Base-by-base conservation (phyloP, 352 stramenopile species). In the Phytophthora ohioensis region DNA sequence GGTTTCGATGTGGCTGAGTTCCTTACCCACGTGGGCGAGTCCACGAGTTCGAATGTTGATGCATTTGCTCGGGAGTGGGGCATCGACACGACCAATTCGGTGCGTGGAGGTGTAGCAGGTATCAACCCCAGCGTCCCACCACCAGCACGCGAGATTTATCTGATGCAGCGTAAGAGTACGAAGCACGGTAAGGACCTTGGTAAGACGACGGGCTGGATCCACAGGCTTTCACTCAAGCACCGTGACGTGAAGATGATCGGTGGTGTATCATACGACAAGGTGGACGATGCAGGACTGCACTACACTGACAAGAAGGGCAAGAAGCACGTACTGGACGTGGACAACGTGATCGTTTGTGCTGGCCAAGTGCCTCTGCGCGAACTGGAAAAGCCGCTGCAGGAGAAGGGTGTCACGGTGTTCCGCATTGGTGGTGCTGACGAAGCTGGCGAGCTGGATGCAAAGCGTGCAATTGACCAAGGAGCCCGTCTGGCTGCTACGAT, bases 1-100 rank as follows among this genome's bases (percentile, higher is more conserved):
- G 97, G 97, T n/a, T 99, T 99, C 72, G 97, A 99, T 84, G 94
- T 99, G 7, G 88, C 93, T 11, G 97, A 99, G 71, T 99, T 95
- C 69, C 71, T 99, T 17, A 82, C 96, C 10, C 90, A 98, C 71
- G 79, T 91, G 6, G 83, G 84, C 48, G 79, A 82, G 55, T 91
- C 84, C 10, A 75, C 84, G 15, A 89, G 80, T 36, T 78, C 93
- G 1, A 90, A 91, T 38, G 66, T 97, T 3, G 72, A 92, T 43
- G 76, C 91, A 42, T 99, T 98, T 67, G 88, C 93, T 31, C 84
- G 93, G 66, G 96, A 99, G 70, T 99, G 97, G 97, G 93, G 95
- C 34, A 95, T 99, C 34, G 97, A 99, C 75, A 80, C 83, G 27
- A 83, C 63, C 49, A 92, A 97, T 48, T 85, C 76, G 46, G 74